These are phyloP conservation scores for Davidsoniella australis DNA, from an alignment of 2,329 filamentous ascomycete species.

Conservation along the genomic window DNA sequence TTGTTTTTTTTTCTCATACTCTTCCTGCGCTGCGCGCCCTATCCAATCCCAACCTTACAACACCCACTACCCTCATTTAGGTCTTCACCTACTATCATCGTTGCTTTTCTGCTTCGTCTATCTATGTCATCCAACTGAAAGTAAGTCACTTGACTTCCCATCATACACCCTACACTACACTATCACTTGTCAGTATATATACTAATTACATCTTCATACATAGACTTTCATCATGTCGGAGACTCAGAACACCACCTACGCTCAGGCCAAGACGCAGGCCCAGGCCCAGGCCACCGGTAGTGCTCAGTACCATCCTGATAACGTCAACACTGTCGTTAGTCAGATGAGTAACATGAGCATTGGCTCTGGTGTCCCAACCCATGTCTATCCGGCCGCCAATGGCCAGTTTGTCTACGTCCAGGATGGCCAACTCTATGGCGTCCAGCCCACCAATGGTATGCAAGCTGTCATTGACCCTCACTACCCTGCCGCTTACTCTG, in stretches of 20 bases:
- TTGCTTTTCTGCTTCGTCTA: neutral
- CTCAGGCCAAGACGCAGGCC: neutral
- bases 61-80: neutral
- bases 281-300: neutral
- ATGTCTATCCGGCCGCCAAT: constrained; percentile 4
- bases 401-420: constrained; percentile 17
- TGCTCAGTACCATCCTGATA: constrained; percentile 5
- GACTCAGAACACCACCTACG: neutral
- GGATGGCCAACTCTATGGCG: constrained; percentile 24
- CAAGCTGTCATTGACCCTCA: constrained; percentile 2
- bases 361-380: constrained; percentile 13
- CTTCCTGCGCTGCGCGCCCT: neutral
- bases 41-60: neutral
- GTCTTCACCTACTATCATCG: neutral
- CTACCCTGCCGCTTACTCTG: constrained; percentile 3
- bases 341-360: constrained; percentile 20
- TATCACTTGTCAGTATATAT: neutral
- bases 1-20: constrained; percentile 1
- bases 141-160: no score
- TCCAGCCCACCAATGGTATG: constrained; percentile 13
- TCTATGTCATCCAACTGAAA: no score
- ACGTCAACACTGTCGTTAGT: constrained; percentile 8
- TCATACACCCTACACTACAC: neutral
- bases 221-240: neutral
- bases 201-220: neutral